phyloP scores from a whole-genome alignment of 2,329 filamentous ascomycete genomes.

The Chrysoporthe cubensis region DNA sequence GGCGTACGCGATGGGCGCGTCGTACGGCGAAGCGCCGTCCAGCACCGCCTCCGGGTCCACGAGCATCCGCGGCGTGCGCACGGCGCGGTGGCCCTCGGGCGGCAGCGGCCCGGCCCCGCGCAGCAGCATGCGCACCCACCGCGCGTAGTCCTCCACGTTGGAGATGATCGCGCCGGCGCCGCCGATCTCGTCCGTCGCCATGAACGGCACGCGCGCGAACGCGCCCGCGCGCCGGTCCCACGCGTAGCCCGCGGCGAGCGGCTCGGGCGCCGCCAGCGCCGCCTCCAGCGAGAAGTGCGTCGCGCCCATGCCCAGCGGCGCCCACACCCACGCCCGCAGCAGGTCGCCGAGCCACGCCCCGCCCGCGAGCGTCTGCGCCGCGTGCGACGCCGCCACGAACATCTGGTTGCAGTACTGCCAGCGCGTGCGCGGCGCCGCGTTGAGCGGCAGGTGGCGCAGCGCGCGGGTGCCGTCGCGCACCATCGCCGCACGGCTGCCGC shows the following conservation, averaged over 20 bases:
- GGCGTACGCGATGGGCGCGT: constrained; percentile 44
- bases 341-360: constrained; percentile 41
- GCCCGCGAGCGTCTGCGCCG: constrained; percentile 47
- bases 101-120: constrained; percentile 42
- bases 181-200: constrained; percentile 38
- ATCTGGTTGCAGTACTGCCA: constrained; percentile 59
- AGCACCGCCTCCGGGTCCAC: constrained; percentile 16
- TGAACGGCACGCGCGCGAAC: constrained; percentile 35
- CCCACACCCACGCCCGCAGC: constrained; percentile 46
- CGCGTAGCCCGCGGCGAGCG: constrained; percentile 48
- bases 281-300: constrained; percentile 42
- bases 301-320: constrained; percentile 48
- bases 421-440: constrained; percentile 43
- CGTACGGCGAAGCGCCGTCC: constrained; percentile 30
- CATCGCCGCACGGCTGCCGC: constrained; percentile 33
- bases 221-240: constrained; percentile 38
- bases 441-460: constrained; percentile 49
- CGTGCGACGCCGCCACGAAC: constrained; percentile 52
- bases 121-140: constrained; percentile 56
- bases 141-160: constrained; percentile 53
- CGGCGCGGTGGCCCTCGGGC: constrained; percentile 36
- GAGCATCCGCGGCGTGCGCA: constrained; percentile 41
- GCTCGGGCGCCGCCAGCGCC: constrained; percentile 34
- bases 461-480: constrained; percentile 43
- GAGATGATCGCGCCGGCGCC: constrained; percentile 50